Evolutionary conservation across 441 rosid genomes (phyloP).

Genomic region (Flueggea neowawraea): DNA sequence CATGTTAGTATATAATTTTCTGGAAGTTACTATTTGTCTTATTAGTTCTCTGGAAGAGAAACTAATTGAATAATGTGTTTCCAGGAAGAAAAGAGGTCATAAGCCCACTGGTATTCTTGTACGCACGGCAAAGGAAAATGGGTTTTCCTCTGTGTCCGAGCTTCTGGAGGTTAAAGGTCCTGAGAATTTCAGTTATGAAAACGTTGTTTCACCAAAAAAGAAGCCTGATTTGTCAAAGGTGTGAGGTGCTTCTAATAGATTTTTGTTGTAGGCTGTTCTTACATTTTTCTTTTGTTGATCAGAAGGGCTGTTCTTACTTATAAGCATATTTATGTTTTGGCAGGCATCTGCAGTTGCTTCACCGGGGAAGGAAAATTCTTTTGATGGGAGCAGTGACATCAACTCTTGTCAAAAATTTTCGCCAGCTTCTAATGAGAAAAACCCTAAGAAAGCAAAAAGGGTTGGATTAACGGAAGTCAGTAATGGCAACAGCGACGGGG

Average conservation of each 20-base stretch:
- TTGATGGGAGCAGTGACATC: slow-evolving; percentile 26
- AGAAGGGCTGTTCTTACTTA: neutral
- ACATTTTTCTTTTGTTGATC: too few species aligned
- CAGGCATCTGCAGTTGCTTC: slow-evolving; percentile 31
- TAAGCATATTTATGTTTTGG: slow-evolving; percentile 14
- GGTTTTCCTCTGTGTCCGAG: slow-evolving; percentile 70
- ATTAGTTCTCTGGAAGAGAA: neutral
- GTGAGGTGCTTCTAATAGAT: neutral
- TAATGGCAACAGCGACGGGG: slow-evolving; percentile 18
- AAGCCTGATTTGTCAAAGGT: slow-evolving; percentile 34
- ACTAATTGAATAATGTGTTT: slow-evolving; percentile 10
- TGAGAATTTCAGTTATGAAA: slow-evolving; percentile 24
- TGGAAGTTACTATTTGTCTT: slow-evolving; percentile 7
- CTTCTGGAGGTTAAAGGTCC: slow-evolving; percentile 48
- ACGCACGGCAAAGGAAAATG: slow-evolving; percentile 61
- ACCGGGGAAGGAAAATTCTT: slow-evolving; percentile 60
- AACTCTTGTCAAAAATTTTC: slow-evolving; percentile 15
- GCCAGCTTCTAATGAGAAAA: slow-evolving; percentile 18
- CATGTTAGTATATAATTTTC: slow-evolving; percentile 45
- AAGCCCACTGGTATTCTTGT: slow-evolving; percentile 71
- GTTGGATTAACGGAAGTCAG: slow-evolving; percentile 39
- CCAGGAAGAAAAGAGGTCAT: slow-evolving; percentile 76
- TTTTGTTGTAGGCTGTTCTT: too few species aligned
- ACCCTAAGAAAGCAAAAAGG: slow-evolving; percentile 35
- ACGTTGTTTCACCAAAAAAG: slow-evolving; percentile 22